These are phyloP conservation scores for Cladosporium sp. DNA, from an alignment of 2,329 filamentous ascomycete genomes.

Conservation along the genomic window DNA sequence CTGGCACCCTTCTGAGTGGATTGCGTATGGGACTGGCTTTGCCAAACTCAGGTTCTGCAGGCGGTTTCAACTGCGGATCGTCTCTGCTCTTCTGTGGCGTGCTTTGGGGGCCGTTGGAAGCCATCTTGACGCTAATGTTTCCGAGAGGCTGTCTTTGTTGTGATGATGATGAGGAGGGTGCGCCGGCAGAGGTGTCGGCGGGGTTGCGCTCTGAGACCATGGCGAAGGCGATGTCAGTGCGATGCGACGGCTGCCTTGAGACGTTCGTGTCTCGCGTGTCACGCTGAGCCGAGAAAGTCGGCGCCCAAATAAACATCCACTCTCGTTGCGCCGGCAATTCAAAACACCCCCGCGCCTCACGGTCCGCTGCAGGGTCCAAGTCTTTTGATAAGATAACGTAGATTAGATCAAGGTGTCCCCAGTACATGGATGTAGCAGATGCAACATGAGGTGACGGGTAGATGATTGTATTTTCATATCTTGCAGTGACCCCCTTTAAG, in stretches of 20 bases:
- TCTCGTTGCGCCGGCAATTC: neutral
- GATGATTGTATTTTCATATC: too few relatives aligned
- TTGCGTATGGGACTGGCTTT: constrained; percentile 55
- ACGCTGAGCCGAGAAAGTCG: neutral
- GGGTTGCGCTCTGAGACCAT: constrained; percentile 12
- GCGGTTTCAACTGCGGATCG: constrained; percentile 18
- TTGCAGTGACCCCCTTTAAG: too few relatives aligned
- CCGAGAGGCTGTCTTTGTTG: constrained; percentile 25
- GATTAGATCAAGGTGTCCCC: too few relatives aligned
- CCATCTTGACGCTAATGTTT: constrained; percentile 32
- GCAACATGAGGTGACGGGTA: too few relatives aligned
- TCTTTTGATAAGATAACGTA: too few relatives aligned
- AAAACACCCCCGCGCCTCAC: neutral
- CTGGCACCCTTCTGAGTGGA: constrained; percentile 29
- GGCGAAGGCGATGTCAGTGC: neutral
- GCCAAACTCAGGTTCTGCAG: constrained; percentile 50
- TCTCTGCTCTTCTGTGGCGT: constrained; percentile 9
- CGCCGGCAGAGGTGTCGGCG: constrained; percentile 6
- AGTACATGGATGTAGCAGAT: too few relatives aligned
- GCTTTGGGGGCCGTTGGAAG: constrained; percentile 23
- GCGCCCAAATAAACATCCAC: neutral
- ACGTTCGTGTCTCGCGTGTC: neutral
- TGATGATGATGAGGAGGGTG: constrained; percentile 7
- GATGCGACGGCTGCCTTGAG: neutral
- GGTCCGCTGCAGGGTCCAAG: neutral